These are phyloP conservation scores for Ogataea pignaliae DNA, from an alignment of 805 yeast species.

Conservation along the genomic window DNA sequence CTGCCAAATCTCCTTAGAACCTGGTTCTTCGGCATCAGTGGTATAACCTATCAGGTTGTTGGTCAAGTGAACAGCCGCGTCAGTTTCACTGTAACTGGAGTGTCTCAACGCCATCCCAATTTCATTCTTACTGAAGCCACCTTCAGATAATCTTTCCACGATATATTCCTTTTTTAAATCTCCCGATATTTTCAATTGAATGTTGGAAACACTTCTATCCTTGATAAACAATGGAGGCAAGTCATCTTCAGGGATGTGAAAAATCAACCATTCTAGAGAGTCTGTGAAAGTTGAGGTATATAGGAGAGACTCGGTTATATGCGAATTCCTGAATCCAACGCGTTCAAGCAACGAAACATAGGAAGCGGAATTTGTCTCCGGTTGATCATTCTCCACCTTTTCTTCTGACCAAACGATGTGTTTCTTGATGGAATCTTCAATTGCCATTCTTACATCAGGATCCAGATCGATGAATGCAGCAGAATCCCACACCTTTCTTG, in stretches of 20 bases:
- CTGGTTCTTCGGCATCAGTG: slow-evolving; percentile 9
- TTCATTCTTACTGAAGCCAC: slow-evolving; percentile 70
- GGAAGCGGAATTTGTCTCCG: slow-evolving; percentile 2
- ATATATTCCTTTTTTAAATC: slow-evolving; percentile 53
- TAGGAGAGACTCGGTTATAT: slow-evolving; percentile 65
- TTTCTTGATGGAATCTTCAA: slow-evolving; percentile 57
- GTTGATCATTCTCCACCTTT: slow-evolving; percentile 9
- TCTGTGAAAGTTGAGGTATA: slow-evolving; percentile 49
- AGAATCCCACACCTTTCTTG: slow-evolving; percentile 63
- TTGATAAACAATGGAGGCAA: slow-evolving; percentile 64
- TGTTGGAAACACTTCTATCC: slow-evolving; percentile 51
- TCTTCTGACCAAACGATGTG: slow-evolving; percentile 52
- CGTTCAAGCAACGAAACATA: slow-evolving; percentile 17
- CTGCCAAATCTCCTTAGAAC: slow-evolving; percentile 49
- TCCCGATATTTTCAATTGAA: slow-evolving; percentile 50
- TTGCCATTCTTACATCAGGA: slow-evolving; percentile 53
- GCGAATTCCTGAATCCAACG: slow-evolving; percentile 67
- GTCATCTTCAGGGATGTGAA: slow-evolving; percentile 94
- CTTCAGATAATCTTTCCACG: slow-evolving; percentile 51
- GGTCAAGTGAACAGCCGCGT: slow-evolving; percentile 49
- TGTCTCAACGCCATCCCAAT: slow-evolving; percentile 45
- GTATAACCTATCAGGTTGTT: slow-evolving; percentile 29
- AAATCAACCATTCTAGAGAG: slow-evolving; percentile 70
- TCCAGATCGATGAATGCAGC: slow-evolving; percentile 68
- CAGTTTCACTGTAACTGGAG: slow-evolving; percentile 40